A percentile compares a stretch with the other conserved stretches of the same genome.
These are phyloP conservation scores for Castanospermum australe DNA, from an alignment of 306 rosid genomes.

Conservation along the genomic window DNA sequence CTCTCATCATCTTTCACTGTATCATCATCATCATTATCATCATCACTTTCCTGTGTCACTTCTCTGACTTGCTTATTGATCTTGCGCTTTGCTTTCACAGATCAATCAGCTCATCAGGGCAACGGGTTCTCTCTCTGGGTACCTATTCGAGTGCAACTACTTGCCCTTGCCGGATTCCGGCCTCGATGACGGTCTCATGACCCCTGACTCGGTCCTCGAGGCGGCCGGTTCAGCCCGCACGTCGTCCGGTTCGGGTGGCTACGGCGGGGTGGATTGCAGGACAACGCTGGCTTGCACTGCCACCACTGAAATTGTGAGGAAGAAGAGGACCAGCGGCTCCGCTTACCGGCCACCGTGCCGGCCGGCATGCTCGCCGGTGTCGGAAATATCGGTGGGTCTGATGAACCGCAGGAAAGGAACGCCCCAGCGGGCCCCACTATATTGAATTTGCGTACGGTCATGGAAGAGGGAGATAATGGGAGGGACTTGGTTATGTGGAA, in stretches of 20 bases:
- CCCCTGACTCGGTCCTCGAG: conserved; percentile 78
- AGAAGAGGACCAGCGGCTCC: conserved; percentile 51
- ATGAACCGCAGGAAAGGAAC: conserved; percentile 82
- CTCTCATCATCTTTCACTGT: background rate
- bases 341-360: conserved; percentile 37
- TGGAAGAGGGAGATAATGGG: background rate
- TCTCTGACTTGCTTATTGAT: too few species aligned
- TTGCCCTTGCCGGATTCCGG: conserved; percentile 63
- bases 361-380: conserved; percentile 48
- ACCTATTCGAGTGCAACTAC: conserved; percentile 68
- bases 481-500: background rate
- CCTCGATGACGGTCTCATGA: conserved; percentile 58
- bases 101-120: conserved; percentile 50
- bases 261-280: conserved; percentile 46
- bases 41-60: background rate
- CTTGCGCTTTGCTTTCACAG: conserved; percentile 24
- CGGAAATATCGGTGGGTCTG: conserved; percentile 49
- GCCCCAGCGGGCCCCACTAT: conserved; percentile 86
- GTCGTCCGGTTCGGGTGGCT: conserved; percentile 71
- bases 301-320: conserved; percentile 67
- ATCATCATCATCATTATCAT: background rate
- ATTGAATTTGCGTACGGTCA: conserved; percentile 43
- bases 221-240: conserved; percentile 63
- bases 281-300: conserved; percentile 62
- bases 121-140: conserved; percentile 48